Percentiles rank a stretch among this genome's conserved stretches.
Conservation (phyloP, 768 basidiomycete species). For the Kwoniella sp. region DNA sequence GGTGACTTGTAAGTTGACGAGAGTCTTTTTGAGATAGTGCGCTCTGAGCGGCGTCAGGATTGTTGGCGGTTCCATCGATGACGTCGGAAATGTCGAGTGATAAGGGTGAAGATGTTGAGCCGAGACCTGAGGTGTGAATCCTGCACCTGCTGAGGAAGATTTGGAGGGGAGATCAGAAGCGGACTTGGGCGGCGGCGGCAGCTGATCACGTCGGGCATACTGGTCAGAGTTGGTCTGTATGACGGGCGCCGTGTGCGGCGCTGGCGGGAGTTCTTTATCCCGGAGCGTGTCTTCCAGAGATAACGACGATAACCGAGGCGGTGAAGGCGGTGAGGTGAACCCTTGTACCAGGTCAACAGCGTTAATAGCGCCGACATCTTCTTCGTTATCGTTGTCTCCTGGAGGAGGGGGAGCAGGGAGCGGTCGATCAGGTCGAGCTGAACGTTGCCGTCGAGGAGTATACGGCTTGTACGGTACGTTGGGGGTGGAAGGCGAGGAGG, state of each 20-base stretch:
- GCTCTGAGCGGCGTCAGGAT: constrained; percentile 82
- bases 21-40: constrained; percentile 96
- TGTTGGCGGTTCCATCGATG: constrained; percentile 30
- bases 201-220: background rate
- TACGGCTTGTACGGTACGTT: constrained; percentile 35
- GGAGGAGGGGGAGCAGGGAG: constrained; percentile 30
- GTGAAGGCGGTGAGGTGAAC: constrained; percentile 44
- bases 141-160: background rate
- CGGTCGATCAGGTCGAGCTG: constrained; percentile 21
- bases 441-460: constrained; percentile 27
- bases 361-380: constrained; percentile 34
- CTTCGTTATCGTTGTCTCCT: constrained; percentile 13
- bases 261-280: constrained; percentile 6
- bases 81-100: constrained; percentile 28
- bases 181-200: background rate
- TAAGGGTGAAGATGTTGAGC: constrained; percentile 42
- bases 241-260: background rate
- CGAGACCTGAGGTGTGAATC: constrained; percentile 23
- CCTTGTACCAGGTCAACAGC: constrained; percentile 33
- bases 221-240: too few relatives aligned
- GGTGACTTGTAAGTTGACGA: constrained; percentile 81
- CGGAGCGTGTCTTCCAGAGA: background rate
- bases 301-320: constrained; percentile 19
- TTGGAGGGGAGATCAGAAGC: background rate
- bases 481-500: constrained; percentile 18